Evolutionary conservation across 768 basidiomycete genomes (phyloP).

Genomic region (Tricholoma matsutake): DNA sequence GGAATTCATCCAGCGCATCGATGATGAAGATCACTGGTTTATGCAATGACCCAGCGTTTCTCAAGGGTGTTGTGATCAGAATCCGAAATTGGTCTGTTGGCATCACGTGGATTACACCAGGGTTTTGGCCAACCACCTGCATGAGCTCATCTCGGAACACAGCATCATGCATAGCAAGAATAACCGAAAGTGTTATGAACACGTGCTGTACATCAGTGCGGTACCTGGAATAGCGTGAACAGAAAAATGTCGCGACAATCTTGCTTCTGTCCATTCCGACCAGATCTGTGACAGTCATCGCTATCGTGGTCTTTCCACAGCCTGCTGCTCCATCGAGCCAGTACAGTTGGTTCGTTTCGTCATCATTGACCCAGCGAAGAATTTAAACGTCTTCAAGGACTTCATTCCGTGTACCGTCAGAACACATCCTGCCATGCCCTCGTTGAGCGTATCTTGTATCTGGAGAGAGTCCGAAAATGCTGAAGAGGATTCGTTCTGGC

Average conservation of each 20-base stretch:
- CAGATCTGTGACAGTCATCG: constrained; percentile 13
- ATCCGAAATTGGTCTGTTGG: constrained; percentile 10
- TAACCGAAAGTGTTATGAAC: constrained; percentile 13
- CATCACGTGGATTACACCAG: not conserved
- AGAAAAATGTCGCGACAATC: constrained; percentile 22
- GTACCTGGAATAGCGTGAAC: constrained; percentile 12
- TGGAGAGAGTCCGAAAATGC: constrained; percentile 8
- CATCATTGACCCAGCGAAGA: constrained; percentile 12
- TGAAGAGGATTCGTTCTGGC: constrained; percentile 9
- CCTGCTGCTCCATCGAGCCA: constrained; percentile 23
- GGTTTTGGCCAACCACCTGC: constrained; percentile 3
- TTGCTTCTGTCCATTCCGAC: constrained; percentile 12
- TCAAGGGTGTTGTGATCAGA: constrained; percentile 14
- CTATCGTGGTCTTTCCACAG: constrained; percentile 20
- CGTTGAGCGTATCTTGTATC: constrained; percentile 13
- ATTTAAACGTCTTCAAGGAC: constrained; percentile 12
- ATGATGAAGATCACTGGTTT: constrained; percentile 16
- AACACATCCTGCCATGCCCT: constrained; percentile 11
- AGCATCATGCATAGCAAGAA: constrained; percentile 8
- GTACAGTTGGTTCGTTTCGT: constrained; percentile 10
- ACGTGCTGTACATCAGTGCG: constrained; percentile 12
- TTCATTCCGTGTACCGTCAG: constrained; percentile 13
- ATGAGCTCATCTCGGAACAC: constrained; percentile 10
- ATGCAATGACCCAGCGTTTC: constrained; percentile 1
- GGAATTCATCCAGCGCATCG: constrained; percentile 22